Conservation (phyloP, 2,329 filamentous ascomycete genomes). For the Colletotrichum euphorbiae region DNA sequence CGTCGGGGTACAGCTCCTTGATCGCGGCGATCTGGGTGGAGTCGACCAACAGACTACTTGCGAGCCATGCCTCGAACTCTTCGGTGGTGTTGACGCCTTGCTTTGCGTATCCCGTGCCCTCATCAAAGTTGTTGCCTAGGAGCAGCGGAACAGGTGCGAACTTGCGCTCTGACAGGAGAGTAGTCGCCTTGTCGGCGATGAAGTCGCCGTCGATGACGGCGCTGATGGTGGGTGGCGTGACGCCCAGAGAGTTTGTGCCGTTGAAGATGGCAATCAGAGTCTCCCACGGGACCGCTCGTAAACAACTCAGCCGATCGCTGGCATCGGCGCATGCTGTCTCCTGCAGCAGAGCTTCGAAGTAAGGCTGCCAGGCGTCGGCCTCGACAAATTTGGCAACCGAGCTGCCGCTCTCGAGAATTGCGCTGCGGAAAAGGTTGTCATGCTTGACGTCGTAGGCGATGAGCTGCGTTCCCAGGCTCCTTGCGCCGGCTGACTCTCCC, state of each 20-base stretch:
- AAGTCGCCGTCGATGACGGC: slow-evolving; percentile 53
- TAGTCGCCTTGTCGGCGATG: slow-evolving; percentile 55
- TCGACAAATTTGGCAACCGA: slow-evolving; percentile 64
- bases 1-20: slow-evolving; percentile 62
- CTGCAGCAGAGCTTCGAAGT: slow-evolving; percentile 37
- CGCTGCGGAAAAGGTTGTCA: slow-evolving; percentile 72
- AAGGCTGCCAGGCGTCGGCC: slow-evolving; percentile 59
- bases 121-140: slow-evolving; percentile 73
- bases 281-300: slow-evolving; percentile 63
- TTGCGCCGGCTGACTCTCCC: slow-evolving; percentile 70
- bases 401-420: slow-evolving; percentile 71
- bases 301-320: slow-evolving; percentile 62
- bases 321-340: slow-evolving; percentile 51
- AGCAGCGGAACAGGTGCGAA: slow-evolving; percentile 75
- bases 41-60: slow-evolving; percentile 50
- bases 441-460: slow-evolving; percentile 70
- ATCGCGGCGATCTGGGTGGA: slow-evolving; percentile 22
- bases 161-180: slow-evolving; percentile 65
- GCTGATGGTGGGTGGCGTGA: slow-evolving; percentile 42
- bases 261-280: slow-evolving; percentile 56
- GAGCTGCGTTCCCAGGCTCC: slow-evolving; percentile 73
- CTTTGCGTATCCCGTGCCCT: slow-evolving; percentile 71
- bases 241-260: slow-evolving; percentile 59
- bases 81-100: slow-evolving; percentile 65
- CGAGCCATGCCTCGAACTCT: slow-evolving; percentile 59